phyloP scores from a whole-genome alignment of 768 basidiomycete genomes.

The Leccinum boreale region DNA sequence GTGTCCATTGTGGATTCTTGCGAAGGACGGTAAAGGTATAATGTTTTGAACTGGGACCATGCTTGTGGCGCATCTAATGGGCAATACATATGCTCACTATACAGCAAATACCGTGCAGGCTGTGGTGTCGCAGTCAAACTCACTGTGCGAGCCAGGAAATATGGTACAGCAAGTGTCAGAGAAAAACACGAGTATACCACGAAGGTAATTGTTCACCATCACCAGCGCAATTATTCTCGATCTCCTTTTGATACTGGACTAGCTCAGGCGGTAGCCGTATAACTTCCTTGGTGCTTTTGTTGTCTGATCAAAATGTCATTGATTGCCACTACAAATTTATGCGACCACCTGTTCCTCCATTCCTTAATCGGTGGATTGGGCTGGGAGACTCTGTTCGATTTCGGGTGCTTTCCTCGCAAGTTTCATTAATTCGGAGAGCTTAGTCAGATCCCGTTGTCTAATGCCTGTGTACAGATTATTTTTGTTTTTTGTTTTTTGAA shows the following conservation, averaged over 20 bases:
- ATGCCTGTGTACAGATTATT: no score
- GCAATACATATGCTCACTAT: not conserved
- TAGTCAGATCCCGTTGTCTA: no score
- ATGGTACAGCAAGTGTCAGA: not conserved
- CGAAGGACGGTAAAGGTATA: not conserved
- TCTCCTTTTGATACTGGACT: not conserved
- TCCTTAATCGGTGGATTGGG: no score
- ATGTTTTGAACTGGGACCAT: not conserved
- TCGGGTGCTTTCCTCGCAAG: no score
- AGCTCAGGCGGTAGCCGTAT: not conserved
- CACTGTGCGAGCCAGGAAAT: not conserved
- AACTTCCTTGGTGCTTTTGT: not conserved
- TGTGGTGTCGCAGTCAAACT: not conserved
- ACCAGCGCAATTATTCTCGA: not conserved
- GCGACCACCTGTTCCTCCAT: no score
- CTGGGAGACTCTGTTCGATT: no score
- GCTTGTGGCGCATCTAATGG: not conserved
- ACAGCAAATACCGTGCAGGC: not conserved
- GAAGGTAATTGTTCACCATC: not conserved
- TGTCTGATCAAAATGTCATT: slow-evolving; percentile 37
- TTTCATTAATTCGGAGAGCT: no score
- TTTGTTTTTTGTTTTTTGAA: no score
- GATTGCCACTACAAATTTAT: no score
- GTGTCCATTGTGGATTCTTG: not conserved
- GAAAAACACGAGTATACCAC: not conserved